phyloP scores from a whole-genome alignment of 2,329 filamentous ascomycete genomes.

The Sarocladium strictum region DNA sequence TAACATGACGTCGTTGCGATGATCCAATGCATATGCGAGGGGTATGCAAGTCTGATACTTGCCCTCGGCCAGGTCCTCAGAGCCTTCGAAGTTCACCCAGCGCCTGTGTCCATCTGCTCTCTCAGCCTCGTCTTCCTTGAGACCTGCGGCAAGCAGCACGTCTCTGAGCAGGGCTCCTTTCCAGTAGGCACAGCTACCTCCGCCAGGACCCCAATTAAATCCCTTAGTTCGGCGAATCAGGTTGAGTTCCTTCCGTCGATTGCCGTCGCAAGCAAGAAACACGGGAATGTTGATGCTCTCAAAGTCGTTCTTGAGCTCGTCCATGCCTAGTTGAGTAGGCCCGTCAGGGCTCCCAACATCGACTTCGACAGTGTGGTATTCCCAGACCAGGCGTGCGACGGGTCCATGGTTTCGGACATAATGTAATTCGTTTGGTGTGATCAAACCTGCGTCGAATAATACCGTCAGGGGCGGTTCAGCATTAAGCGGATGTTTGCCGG shows the following conservation, averaged over 20 bases:
- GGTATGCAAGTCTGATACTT: conserved; percentile 35
- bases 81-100: conserved; percentile 28
- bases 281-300: conserved; percentile 35
- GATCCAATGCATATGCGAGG: conserved; percentile 33
- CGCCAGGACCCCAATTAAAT: conserved; percentile 40
- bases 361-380: conserved; percentile 31
- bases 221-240: conserved; percentile 37
- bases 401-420: conserved; percentile 44
- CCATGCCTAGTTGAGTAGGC: conserved; percentile 28
- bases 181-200: conserved; percentile 40
- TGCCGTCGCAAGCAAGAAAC: conserved; percentile 43
- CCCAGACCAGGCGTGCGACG: conserved; percentile 32
- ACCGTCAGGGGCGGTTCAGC: conserved; percentile 36
- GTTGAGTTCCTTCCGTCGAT: conserved; percentile 36
- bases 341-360: conserved; percentile 36
- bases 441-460: conserved; percentile 24
- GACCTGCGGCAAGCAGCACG: conserved; percentile 34
- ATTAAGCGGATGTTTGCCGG: conserved; percentile 41
- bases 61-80: conserved; percentile 22
- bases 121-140: conserved; percentile 21
- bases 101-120: conserved; percentile 13
- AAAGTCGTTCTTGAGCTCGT: conserved; percentile 38
- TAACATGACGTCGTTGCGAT: conserved; percentile 40
- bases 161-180: conserved; percentile 38
- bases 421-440: conserved; percentile 37